Evolutionary conservation across 805 yeast genomes (phyloP), one percentile per base, ranked within the genome.

Genomic region (Clavispora phyllophila): DNA sequence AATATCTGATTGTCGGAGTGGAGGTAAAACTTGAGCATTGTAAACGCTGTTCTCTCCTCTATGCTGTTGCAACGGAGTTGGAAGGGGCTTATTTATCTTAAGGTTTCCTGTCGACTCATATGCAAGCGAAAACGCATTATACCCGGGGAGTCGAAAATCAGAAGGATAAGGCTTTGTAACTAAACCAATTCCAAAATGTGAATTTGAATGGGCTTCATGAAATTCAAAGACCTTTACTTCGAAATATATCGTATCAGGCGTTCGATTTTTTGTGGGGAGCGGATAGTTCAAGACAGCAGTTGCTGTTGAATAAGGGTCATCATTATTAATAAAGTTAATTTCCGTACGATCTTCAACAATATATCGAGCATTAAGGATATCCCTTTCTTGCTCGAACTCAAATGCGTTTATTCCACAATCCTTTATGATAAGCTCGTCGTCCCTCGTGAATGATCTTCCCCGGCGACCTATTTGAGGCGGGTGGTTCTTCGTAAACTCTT

Each of bases 131-230:
- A 81, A 83, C 38, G 76, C 76, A 45, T 78, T 73, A 58, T 79
- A 75, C 1, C 95, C 95, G 0, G 95, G 95, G 12, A 82, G 67
- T 50, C 87, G 70, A 60, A 84, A 86, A 3, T 54, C 33, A 45
- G 75, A 70, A 2, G 95, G 93, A 53, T 83, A 83, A 2, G 93
- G 91, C 49, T 74, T 77, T 0, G 91, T 80, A 9, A 78, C 75
- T 22, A 85, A 65, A 0, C 95, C 93, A 37, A 85, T 70, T 24
- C 83, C 72, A 43, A 84, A 72, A 27, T 75, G 74, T 1, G 81
- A 72, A 42, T 74, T 76, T 2, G 68, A 56, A 22, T 53, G 53
- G 19, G 46, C 47, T 17, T 44, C 48, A 28, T 46, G 40, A 40
- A 44, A 66, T 46, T 69, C 74, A 49, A 57, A 70, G 8, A 70